Evolutionary conservation across 2,329 filamentous ascomycete species (phyloP).

Genomic region (Cercospora zeina): DNA sequence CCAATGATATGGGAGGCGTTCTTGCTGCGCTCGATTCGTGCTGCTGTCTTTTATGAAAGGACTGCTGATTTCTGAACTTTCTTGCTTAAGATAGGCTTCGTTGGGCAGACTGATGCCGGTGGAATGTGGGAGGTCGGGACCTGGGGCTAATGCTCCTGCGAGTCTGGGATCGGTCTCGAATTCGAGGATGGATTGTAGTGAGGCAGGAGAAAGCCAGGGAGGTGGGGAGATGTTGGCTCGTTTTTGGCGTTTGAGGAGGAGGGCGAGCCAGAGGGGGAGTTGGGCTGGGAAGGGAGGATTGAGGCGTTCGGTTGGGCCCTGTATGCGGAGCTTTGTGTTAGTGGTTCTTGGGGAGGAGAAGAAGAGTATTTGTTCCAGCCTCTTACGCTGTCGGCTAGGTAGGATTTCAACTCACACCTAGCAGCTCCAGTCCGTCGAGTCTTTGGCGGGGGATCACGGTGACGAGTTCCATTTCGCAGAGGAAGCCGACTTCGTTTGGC

Average conservation of each 20-base stretch:
- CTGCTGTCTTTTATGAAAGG: slow-evolving; percentile 75
- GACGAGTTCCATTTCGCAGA: slow-evolving; percentile 96
- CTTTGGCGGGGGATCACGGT: slow-evolving; percentile 89
- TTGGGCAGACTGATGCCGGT: slow-evolving; percentile 39
- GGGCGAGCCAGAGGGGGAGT: slow-evolving; percentile 88
- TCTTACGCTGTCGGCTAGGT: slow-evolving; percentile 33
- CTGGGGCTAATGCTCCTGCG: slow-evolving; percentile 72
- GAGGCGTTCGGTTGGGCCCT: slow-evolving; percentile 77
- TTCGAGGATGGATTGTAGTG: slow-evolving; percentile 74
- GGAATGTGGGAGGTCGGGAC: slow-evolving; percentile 64
- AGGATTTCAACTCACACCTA: slow-evolving; percentile 67
- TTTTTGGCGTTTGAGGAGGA: slow-evolving; percentile 90
- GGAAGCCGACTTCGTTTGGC: slow-evolving; percentile 85
- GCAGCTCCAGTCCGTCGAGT: slow-evolving; percentile 79
- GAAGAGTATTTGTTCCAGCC: slow-evolving; percentile 16
- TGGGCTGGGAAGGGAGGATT: slow-evolving; percentile 77
- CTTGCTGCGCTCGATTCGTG: slow-evolving; percentile 66
- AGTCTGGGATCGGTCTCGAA: slow-evolving; percentile 71
- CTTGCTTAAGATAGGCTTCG: slow-evolving; percentile 34
- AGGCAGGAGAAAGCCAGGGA: slow-evolving; percentile 77
- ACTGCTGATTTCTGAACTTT: slow-evolving; percentile 48
- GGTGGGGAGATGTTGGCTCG: slow-evolving; percentile 91
- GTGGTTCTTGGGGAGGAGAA: neutral
- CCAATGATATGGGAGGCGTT: slow-evolving; percentile 90
- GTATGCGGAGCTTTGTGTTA: slow-evolving; percentile 18